Conservation (phyloP, 1,284 basidiomycete genomes). For the Amylostereum chailletii region DNA sequence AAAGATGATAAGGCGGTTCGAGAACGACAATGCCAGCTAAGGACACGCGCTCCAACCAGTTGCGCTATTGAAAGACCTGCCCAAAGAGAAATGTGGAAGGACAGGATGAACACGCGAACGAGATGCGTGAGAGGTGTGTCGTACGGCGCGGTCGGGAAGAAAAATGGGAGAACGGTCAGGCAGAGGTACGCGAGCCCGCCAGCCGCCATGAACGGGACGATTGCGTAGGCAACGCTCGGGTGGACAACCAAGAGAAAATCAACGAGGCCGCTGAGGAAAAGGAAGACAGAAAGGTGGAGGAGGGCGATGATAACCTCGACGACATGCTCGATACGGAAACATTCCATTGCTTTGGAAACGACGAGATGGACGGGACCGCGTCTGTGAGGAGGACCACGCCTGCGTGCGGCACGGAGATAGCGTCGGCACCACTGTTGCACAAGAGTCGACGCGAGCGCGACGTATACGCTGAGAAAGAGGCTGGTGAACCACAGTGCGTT, state of each 20-base stretch:
- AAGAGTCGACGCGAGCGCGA: slow-evolving; percentile 1
- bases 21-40: too few species aligned
- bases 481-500: not conserved
- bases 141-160: slow-evolving; percentile 6
- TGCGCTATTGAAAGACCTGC: too few species aligned
- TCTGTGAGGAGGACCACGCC: slow-evolving; percentile 2
- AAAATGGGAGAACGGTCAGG: slow-evolving; percentile 5
- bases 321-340: not conserved
- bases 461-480: not conserved
- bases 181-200: not conserved
- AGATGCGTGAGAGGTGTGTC: slow-evolving; percentile 5
- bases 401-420: not conserved
- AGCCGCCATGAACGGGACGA: not conserved
- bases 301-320: not conserved
- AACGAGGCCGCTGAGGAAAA: slow-evolving; percentile 6
- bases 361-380: not conserved
- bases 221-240: not conserved
- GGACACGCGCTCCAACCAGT: too few species aligned
- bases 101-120: too few species aligned
- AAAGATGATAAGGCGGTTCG: too few species aligned
- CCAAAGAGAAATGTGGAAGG: too few species aligned
- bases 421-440: not conserved
- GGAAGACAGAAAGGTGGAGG: slow-evolving; percentile 4
- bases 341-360: not conserved
- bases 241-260: not conserved